Evolutionary conservation across 441 rosid genomes (phyloP), one percentile per base, ranked within the genome.

Genomic region (Gossypium laxum): DNA sequence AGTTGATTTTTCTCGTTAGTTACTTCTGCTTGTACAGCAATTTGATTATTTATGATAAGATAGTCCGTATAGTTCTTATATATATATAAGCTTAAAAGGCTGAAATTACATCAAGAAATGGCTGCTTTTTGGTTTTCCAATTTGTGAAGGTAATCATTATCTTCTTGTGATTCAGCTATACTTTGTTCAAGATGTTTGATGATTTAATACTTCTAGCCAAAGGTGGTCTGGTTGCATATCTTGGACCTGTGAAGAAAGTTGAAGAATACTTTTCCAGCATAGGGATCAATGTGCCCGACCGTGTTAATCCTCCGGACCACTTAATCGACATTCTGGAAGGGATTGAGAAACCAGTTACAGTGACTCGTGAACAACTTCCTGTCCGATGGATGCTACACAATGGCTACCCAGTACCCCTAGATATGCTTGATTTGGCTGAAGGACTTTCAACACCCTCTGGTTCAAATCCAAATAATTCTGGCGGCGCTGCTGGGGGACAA

Each of bases 311-410:
- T 74, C 92, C 92, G 10, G 92, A 88, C 76, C 87, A 88, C 82
- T 86, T 76, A 34, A 88, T 88, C 72, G 92, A 88, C 73, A 75
- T 88, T 52, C 79, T 88, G 60, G 89, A 88, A 82, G 92, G 90
- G 55, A 86, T 86, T 1, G 75, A 78, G 71, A 85, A 85, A 74
- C 85, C 87, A 69, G 50, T 79, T 24, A 80, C 81, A 11, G 78
- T 85, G 72, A 81, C 81, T 10, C 72, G 71, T 38, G 79, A 86
- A 56, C 88, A 86, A 62, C 87, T 88, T 71, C 89, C 90, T 6
- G 81, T 86, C 26, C 82, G 90, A 64, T 88, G 92, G 92, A 88
- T 88, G 92, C 60, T 86, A 18, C 87, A 86, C 58, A 88, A 88
- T 67, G 86, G 90, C 47, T 85, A 88, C 50, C 77, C 88, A 2